Conservation (phyloP, 257 asterid genomes). For the Handroanthus guayacan region DNA sequence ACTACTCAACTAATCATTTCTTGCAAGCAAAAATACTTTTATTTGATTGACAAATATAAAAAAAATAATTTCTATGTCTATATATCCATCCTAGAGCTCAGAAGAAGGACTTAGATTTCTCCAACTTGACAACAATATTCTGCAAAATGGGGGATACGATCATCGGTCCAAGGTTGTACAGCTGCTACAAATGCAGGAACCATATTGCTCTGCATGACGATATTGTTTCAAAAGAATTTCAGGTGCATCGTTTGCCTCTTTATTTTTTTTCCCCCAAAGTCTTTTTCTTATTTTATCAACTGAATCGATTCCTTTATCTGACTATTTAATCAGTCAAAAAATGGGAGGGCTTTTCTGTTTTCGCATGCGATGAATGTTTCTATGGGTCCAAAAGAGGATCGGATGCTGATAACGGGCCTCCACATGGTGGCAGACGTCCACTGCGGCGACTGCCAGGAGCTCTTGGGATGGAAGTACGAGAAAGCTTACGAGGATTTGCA, state of each 20-base stretch:
- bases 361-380: no score
- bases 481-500: no score
- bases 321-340: no score
- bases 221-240: slow-evolving; percentile 61
- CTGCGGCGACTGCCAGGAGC: no score
- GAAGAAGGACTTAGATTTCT: neutral
- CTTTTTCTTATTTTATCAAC: neutral
- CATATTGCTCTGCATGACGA: slow-evolving; percentile 69
- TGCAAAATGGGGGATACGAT: neutral
- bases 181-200: slow-evolving; percentile 74
- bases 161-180: slow-evolving; percentile 55
- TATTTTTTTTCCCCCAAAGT: no score
- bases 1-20: neutral
- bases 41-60: neutral
- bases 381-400: no score
- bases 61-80: neutral
- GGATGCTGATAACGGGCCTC: no score
- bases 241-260: slow-evolving; percentile 42
- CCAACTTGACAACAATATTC: neutral
- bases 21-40: neutral
- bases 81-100: no score
- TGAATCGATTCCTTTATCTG: no score
- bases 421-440: no score
- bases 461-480: no score
- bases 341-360: no score